phyloP scores from a whole-genome alignment of 2,329 filamentous ascomycete genomes.

The Beauveria medogensis region DNA sequence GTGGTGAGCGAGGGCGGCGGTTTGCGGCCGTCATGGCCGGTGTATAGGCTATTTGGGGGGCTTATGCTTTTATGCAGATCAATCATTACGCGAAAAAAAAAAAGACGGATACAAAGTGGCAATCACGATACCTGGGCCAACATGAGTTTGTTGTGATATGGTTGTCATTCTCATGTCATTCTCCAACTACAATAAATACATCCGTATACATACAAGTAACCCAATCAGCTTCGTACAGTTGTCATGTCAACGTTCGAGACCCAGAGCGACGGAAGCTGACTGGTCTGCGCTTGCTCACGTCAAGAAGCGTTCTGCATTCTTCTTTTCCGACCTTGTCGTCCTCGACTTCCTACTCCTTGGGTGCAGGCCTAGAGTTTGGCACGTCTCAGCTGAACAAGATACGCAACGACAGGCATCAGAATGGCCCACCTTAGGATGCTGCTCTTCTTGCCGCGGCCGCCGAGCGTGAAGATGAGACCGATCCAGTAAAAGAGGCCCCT shows the following conservation, averaged over 20 bases:
- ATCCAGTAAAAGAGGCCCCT: slow-evolving; percentile 48
- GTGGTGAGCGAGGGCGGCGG: slow-evolving; percentile 46
- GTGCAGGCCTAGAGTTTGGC: slow-evolving; percentile 24
- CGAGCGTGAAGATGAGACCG: slow-evolving; percentile 42
- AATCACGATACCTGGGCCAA: background rate
- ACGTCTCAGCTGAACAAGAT: slow-evolving; percentile 26
- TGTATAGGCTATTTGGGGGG: background rate
- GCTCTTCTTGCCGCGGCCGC: slow-evolving; percentile 40
- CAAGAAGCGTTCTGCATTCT: background rate
- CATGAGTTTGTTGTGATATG: background rate
- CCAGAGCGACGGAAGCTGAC: background rate
- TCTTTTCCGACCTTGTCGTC: too few relatives aligned
- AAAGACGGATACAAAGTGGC: background rate
- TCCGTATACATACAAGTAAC: background rate
- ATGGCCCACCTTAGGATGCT: slow-evolving; percentile 43
- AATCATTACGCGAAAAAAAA: too few relatives aligned
- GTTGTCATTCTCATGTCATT: background rate
- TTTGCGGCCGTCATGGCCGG: slow-evolving; percentile 34
- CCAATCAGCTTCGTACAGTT: background rate
- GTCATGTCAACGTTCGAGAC: background rate
- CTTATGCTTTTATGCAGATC: background rate
- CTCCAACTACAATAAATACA: background rate
- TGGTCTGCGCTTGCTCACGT: background rate
- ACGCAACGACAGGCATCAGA: slow-evolving; percentile 31
- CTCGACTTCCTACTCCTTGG: slow-evolving; percentile 11